phyloP scores from a whole-genome alignment of 1,139 yeast genomes.

The Saccharomyces pastorianus region DNA sequence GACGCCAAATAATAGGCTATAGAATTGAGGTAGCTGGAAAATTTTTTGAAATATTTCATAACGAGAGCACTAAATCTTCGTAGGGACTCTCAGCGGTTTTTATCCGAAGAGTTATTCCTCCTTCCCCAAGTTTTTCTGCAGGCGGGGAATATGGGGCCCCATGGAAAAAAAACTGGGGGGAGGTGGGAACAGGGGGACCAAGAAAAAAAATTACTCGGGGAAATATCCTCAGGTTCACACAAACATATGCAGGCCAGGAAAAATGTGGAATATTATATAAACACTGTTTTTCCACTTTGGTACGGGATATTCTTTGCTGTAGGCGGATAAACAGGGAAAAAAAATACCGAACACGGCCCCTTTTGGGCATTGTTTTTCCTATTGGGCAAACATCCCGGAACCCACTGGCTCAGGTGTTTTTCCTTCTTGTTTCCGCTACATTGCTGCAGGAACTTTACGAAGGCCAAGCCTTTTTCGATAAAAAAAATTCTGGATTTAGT shows the following conservation, averaged over 20 bases:
- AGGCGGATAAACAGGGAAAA: background rate
- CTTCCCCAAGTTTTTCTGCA: background rate
- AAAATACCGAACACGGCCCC: no score
- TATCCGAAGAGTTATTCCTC: background rate
- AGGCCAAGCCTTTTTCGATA: background rate
- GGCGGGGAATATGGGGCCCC: constrained; percentile 1
- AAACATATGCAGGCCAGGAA: background rate
- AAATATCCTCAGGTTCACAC: background rate
- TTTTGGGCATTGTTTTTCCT: no score
- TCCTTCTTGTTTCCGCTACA: no score
- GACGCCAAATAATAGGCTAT: background rate
- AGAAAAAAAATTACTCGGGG: background rate
- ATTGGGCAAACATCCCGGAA: no score
- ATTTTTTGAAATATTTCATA: background rate
- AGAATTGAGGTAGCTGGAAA: background rate
- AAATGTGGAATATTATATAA: background rate
- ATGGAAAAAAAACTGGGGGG: background rate
- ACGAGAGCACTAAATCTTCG: background rate
- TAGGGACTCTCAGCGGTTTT: background rate
- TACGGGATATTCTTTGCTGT: background rate
- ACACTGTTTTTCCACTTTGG: background rate
- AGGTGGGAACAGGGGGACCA: background rate
- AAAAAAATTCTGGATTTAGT: background rate
- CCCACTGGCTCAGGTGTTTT: no score
- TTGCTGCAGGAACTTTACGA: background rate